These are phyloP conservation scores for Porphyrellus cyaneotinctus DNA, from an alignment of 768 basidiomycete genomes.

Conservation along the genomic window DNA sequence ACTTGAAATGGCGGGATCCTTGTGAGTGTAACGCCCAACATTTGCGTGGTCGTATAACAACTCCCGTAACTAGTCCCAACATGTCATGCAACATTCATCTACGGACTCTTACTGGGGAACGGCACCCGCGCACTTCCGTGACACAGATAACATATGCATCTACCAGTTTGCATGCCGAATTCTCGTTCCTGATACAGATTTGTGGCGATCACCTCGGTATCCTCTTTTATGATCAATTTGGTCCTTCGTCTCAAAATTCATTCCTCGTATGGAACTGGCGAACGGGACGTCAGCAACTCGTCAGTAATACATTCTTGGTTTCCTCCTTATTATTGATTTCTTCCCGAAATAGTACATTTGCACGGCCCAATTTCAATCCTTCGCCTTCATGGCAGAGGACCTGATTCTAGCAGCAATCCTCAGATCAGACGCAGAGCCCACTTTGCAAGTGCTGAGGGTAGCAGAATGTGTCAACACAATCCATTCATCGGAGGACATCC, in stretches of 20 bases:
- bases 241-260: constrained; percentile 1
- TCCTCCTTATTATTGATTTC: not conserved
- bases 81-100: constrained; percentile 25
- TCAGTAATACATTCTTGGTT: constrained; percentile 13
- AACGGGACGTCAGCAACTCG: constrained; percentile 26
- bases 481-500: constrained; percentile 10
- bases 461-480: constrained; percentile 1
- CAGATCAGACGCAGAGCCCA: not conserved
- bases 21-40: constrained; percentile 14
- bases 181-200: constrained; percentile 29
- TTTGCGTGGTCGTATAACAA: not conserved
- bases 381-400: constrained; percentile 33
- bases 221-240: constrained; percentile 18
- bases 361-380: constrained; percentile 27
- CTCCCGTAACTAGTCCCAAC: constrained; percentile 13
- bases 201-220: constrained; percentile 31
- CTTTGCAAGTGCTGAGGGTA: constrained; percentile 21
- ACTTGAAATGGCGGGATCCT: constrained; percentile 20
- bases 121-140: constrained; percentile 21
- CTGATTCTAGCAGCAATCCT: constrained; percentile 22
- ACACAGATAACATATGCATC: constrained; percentile 14
- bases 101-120: constrained; percentile 28
- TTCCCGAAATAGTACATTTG: constrained; percentile 17
- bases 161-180: not conserved
- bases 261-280: constrained; percentile 37